Evolutionary conservation across 805 yeast genomes (phyloP).

Genomic region (Ogataea salicorniae): DNA sequence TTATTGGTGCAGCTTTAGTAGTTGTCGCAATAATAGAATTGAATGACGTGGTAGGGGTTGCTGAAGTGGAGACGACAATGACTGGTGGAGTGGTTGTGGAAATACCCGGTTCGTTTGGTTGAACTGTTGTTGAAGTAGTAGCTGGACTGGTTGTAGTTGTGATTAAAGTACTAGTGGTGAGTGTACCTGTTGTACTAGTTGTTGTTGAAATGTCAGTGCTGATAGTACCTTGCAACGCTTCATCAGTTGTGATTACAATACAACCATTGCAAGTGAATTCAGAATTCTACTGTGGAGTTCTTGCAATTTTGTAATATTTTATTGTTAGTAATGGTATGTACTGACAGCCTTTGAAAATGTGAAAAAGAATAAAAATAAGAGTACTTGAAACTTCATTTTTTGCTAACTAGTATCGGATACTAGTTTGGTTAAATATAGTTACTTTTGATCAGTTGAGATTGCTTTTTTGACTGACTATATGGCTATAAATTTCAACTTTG

Average conservation of each 20-base stretch:
- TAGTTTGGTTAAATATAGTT: too few species aligned
- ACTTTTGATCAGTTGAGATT: too few species aligned
- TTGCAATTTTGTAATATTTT: neutral
- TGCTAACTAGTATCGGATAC: too few species aligned
- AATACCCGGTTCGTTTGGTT: neutral
- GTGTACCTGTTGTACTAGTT: conserved; percentile 7
- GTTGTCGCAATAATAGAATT: neutral
- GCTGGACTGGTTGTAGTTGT: conserved; percentile 8
- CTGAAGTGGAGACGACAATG: conserved; percentile 3
- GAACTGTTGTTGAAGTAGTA: conserved; percentile 1
- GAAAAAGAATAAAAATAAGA: neutral
- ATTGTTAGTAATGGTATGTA: neutral
- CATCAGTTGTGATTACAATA: conserved; percentile 24
- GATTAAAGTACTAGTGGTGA: conserved; percentile 12
- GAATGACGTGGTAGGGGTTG: neutral
- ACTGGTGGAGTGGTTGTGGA: conserved; percentile 4
- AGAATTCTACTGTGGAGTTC: conserved; percentile 16
- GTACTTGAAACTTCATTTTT: neutral
- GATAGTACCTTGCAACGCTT: conserved; percentile 21
- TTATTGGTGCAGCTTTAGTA: neutral
- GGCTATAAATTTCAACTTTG: too few species aligned
- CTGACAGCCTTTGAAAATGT: neutral
- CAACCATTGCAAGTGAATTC: conserved; percentile 27
- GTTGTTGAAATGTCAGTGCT: conserved; percentile 14
- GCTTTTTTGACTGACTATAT: too few species aligned